Conservation (phyloP, 1,139 yeast genomes). For the Candida sanyaensis region DNA sequence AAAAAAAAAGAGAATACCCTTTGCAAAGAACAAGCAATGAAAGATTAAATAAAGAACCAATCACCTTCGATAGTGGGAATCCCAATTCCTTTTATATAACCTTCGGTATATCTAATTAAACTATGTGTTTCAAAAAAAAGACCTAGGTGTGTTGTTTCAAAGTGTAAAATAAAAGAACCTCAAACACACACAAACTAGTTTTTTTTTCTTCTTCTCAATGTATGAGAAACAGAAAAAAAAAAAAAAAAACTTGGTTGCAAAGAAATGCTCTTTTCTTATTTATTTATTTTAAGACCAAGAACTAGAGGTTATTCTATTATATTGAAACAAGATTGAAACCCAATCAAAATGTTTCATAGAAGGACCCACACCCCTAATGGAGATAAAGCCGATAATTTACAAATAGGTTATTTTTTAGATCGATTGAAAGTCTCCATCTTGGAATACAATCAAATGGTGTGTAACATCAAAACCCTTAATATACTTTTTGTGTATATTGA, state of each 20-base stretch:
- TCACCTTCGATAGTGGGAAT: too few species aligned
- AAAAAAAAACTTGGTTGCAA: not conserved
- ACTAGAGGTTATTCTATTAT: not conserved
- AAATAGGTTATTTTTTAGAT: constrained; percentile 10
- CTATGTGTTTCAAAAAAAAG: not conserved
- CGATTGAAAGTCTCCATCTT: constrained; percentile 6
- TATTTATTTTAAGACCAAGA: constrained; percentile 1
- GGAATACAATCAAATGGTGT: constrained; percentile 10
- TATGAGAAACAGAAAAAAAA: not conserved
- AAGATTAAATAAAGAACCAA: not conserved
- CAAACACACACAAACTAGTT: not conserved
- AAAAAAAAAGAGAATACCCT: not conserved
- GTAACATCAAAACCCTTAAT: not conserved
- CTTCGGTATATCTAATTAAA: too few species aligned
- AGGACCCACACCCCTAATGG: not conserved
- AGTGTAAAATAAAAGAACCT: not conserved
- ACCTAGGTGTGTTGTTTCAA: not conserved
- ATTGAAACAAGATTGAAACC: constrained; percentile 3
- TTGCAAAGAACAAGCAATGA: not conserved
- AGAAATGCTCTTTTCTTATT: not conserved
- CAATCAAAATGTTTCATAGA: constrained; percentile 1
- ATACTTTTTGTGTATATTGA: too few species aligned
- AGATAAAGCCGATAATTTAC: constrained; percentile 1
- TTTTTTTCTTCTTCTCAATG: not conserved
- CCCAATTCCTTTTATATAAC: too few species aligned